Evolutionary conservation across 2,329 filamentous ascomycete genomes (phyloP).

Genomic region (Fusarium albidum): DNA sequence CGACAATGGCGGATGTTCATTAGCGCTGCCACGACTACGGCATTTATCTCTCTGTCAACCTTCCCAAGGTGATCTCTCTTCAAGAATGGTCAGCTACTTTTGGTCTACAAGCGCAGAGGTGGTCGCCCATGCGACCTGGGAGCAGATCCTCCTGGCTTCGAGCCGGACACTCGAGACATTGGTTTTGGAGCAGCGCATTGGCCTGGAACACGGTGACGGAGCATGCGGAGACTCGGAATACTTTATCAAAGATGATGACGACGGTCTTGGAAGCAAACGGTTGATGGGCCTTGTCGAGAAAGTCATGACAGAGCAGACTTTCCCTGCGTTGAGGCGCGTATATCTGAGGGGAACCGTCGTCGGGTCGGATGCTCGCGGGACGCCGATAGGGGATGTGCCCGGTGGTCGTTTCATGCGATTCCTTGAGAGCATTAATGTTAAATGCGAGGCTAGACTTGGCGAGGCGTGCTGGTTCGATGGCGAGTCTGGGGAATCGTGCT

Average conservation of each 20-base stretch:
- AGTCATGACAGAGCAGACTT: not conserved
- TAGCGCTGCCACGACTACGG: not conserved
- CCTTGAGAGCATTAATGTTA: too few relatives aligned
- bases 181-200: slow-evolving; percentile 23
- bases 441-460: too few relatives aligned
- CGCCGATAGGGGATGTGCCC: too few relatives aligned
- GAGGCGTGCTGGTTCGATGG: too few relatives aligned
- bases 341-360: not conserved
- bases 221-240: not conserved
- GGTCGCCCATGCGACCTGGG: slow-evolving; percentile 2
- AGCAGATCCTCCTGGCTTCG: not conserved
- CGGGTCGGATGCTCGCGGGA: too few relatives aligned
- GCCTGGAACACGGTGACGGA: slow-evolving; percentile 8
- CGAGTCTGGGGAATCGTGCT: too few relatives aligned
- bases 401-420: too few relatives aligned
- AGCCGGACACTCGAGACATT: slow-evolving; percentile 12
- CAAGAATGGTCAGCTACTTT: not conserved
- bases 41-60: slow-evolving; percentile 17
- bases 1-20: not conserved
- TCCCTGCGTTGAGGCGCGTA: slow-evolving; percentile 2
- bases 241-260: slow-evolving; percentile 1
- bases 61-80: not conserved
- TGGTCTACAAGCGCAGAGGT: slow-evolving; percentile 19
- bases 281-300: not conserved
- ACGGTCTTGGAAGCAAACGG: not conserved